Evolutionary conservation across 805 yeast genomes (phyloP).

Genomic region (Candida alai): DNA sequence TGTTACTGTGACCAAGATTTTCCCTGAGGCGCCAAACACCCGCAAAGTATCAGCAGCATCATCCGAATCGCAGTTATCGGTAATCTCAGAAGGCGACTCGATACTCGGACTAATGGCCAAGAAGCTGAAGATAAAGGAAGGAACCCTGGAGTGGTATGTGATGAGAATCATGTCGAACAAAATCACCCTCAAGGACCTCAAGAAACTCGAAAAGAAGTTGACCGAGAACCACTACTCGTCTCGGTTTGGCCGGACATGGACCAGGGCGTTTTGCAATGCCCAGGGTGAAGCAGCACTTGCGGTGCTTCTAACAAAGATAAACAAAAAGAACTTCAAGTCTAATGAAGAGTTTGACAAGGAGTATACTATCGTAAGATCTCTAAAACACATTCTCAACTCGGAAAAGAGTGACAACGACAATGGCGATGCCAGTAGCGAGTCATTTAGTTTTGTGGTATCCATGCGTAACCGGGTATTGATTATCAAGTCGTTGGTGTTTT

Average conservation of each 20-base stretch:
- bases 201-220: constrained; percentile 32
- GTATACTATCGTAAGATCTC: constrained; percentile 33
- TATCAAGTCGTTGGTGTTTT: constrained; percentile 34
- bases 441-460: not conserved
- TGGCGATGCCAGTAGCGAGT: not conserved
- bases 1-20: constrained; percentile 4
- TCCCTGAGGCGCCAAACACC: not conserved
- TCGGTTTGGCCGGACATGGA: constrained; percentile 25
- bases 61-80: constrained; percentile 4
- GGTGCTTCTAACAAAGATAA: constrained; percentile 34
- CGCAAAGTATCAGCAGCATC: constrained; percentile 8
- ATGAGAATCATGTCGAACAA: constrained; percentile 32
- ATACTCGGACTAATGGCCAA: constrained; percentile 1
- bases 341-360: constrained; percentile 43
- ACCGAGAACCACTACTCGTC: constrained; percentile 16
- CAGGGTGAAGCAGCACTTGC: constrained; percentile 44
- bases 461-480: constrained; percentile 25
- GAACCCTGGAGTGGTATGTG: constrained; percentile 41
- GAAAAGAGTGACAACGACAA: constrained; percentile 16
- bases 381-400: constrained; percentile 30
- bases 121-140: constrained; percentile 30
- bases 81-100: constrained; percentile 2
- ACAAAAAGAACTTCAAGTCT: constrained; percentile 40
- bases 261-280: constrained; percentile 28
- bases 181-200: constrained; percentile 29